Conservation (phyloP, 2,329 filamentous ascomycete species). For the Didymella sp. region DNA sequence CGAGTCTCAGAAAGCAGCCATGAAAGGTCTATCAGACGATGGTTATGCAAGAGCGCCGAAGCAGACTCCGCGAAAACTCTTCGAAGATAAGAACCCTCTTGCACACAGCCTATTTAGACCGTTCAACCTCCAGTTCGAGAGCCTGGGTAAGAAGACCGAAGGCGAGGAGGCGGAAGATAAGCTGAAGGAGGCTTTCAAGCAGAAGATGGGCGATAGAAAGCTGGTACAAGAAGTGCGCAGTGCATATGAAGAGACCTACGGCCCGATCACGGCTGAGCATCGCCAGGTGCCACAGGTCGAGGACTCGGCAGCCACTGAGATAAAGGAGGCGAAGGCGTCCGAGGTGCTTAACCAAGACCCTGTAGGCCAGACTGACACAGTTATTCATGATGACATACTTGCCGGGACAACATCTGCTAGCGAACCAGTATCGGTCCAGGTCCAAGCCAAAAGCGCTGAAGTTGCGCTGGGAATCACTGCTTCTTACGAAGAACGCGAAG, state of each 20-base stretch:
- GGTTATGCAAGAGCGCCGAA: constrained; percentile 32
- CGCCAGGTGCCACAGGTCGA: constrained; percentile 18
- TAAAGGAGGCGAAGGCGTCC: constrained; percentile 8
- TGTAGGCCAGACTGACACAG: neutral
- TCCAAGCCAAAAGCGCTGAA: neutral
- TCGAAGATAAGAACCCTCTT: constrained; percentile 35
- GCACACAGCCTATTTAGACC: constrained; percentile 43
- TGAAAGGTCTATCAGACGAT: constrained; percentile 42
- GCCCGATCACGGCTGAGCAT: constrained; percentile 34
- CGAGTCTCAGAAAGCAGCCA: constrained; percentile 35
- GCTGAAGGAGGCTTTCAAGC: constrained; percentile 18
- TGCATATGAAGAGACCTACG: constrained; percentile 40
- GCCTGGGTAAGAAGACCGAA: constrained; percentile 25
- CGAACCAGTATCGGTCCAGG: neutral
- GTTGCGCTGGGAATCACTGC: neutral
- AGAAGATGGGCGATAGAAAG: constrained; percentile 25
- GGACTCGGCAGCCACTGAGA: neutral
- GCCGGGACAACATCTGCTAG: neutral
- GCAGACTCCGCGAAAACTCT: constrained; percentile 13
- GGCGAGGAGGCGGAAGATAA: constrained; percentile 10
- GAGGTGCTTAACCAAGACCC: constrained; percentile 28
- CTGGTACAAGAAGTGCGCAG: constrained; percentile 36
- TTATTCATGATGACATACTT: neutral
- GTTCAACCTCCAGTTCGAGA: constrained; percentile 37
- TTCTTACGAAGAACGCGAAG: neutral